Percentiles rank a stretch among this genome's conserved stretches.
These are phyloP conservation scores for Schizophyllum commune DNA, from an alignment of 1,284 basidiomycete genomes.

Conservation along the genomic window DNA sequence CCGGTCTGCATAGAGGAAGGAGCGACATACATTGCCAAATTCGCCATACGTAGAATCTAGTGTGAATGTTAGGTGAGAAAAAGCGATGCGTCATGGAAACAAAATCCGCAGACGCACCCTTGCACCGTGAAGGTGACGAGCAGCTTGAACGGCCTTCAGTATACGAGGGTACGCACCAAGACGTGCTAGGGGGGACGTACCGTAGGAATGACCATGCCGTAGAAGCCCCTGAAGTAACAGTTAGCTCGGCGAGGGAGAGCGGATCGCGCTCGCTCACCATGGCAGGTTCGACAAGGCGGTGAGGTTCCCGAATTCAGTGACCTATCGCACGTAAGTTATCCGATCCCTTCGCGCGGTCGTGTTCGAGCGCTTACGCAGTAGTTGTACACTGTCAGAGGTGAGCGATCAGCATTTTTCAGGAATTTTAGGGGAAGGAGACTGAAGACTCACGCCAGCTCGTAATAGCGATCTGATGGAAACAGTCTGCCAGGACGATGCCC, in stretches of 20 bases:
- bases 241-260: not conserved
- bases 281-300: constrained; percentile 2
- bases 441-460: constrained; percentile 3
- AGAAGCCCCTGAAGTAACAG: constrained; percentile 3
- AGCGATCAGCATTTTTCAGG: not conserved
- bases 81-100: no score
- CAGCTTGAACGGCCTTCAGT: not conserved
- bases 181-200: not conserved
- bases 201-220: not conserved
- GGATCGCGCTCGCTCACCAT: not conserved
- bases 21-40: constrained; percentile 3
- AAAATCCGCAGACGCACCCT: no score
- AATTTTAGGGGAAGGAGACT: not conserved
- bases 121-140: constrained; percentile 6
- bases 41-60: constrained; percentile 8
- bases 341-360: no score
- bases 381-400: not conserved
- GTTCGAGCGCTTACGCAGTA: not conserved
- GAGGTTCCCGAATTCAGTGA: constrained; percentile 4
- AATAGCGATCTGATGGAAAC: constrained; percentile 4
- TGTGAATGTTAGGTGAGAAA: no score
- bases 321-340: constrained; percentile 3
- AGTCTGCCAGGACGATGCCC: constrained; percentile 1
- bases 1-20: not conserved
- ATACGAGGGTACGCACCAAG: constrained; percentile 2